These are phyloP conservation scores for Exophiala oligosperma DNA, from an alignment of 2,329 filamentous ascomycete genomes.

Conservation along the genomic window DNA sequence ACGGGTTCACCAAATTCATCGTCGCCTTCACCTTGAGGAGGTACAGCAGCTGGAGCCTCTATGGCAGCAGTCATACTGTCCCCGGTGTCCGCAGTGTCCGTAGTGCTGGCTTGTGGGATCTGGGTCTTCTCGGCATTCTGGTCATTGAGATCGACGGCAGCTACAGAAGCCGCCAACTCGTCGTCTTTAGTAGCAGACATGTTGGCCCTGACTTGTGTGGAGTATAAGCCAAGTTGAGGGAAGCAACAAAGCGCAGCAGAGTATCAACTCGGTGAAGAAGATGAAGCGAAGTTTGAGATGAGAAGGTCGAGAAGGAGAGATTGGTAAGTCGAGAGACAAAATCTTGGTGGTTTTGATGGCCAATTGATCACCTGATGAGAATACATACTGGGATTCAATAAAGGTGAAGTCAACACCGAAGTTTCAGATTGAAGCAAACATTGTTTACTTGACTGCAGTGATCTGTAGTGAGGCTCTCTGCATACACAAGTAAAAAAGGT, in stretches of 20 bases:
- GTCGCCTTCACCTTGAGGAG: slow-evolving; percentile 3
- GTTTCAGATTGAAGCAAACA: too few relatives aligned
- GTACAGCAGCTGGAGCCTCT: not conserved
- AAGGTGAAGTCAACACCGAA: too few relatives aligned
- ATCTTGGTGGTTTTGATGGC: too few relatives aligned
- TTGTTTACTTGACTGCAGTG: too few relatives aligned
- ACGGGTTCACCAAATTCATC: slow-evolving; percentile 13
- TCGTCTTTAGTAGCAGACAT: not conserved
- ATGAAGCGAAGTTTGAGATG: not conserved
- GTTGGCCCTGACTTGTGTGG: not conserved
- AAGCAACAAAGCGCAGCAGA: too few relatives aligned
- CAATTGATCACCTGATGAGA: too few relatives aligned
- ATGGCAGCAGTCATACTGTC: not conserved
- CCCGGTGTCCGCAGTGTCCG: not conserved
- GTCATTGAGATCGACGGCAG: not conserved
- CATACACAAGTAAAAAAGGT: not conserved
- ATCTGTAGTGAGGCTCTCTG: too few relatives aligned
- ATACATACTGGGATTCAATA: too few relatives aligned
- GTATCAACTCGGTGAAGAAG: not conserved
- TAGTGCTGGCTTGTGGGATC: not conserved
- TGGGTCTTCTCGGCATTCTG: not conserved
- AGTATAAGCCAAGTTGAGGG: too few relatives aligned
- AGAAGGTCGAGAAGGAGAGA: too few relatives aligned
- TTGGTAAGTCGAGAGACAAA: too few relatives aligned
- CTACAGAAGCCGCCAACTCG: not conserved